phyloP scores from a whole-genome alignment of 1,284 basidiomycete genomes.

The Prillingera fragicola region DNA sequence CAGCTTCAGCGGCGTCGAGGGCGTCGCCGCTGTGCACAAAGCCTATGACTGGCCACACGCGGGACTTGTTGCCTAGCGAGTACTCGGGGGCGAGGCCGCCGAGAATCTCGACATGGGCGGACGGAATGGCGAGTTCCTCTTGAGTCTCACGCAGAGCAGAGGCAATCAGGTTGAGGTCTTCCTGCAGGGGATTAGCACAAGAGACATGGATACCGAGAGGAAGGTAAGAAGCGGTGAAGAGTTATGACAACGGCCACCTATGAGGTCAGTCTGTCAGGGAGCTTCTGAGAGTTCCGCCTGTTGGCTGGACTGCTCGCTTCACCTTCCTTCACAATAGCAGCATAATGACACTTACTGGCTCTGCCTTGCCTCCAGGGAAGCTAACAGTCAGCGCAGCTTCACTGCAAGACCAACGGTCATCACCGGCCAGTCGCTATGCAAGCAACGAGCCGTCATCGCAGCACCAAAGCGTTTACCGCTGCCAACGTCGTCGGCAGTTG shows the following conservation, averaged over 20 bases:
- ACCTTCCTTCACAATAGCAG: neutral
- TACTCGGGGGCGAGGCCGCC: constrained; percentile 38
- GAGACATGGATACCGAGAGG: neutral
- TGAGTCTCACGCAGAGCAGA: constrained; percentile 38
- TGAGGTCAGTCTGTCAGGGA: constrained; percentile 37
- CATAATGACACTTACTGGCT: neutral
- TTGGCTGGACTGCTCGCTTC: neutral
- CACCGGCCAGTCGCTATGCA: neutral
- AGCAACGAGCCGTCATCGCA: neutral
- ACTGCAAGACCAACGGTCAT: neutral
- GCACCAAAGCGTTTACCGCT: too few relatives aligned
- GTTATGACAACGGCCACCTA: constrained; percentile 9
- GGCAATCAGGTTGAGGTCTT: constrained; percentile 24
- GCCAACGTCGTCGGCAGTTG: too few relatives aligned
- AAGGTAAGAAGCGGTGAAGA: neutral
- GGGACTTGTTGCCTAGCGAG: constrained; percentile 35
- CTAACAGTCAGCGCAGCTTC: constrained; percentile 3
- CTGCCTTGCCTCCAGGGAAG: constrained; percentile 11
- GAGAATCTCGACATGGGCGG: constrained; percentile 33
- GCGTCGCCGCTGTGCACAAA: constrained; percentile 23
- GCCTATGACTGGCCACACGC: constrained; percentile 43
- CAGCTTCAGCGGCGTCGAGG: neutral
- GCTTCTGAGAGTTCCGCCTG: constrained; percentile 11
- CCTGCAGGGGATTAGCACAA: constrained; percentile 13
- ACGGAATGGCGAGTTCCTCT: constrained; percentile 35